Evolutionary conservation across 2,329 filamentous ascomycete genomes (phyloP).

Genomic region (Coniochaeta hoffmannii): DNA sequence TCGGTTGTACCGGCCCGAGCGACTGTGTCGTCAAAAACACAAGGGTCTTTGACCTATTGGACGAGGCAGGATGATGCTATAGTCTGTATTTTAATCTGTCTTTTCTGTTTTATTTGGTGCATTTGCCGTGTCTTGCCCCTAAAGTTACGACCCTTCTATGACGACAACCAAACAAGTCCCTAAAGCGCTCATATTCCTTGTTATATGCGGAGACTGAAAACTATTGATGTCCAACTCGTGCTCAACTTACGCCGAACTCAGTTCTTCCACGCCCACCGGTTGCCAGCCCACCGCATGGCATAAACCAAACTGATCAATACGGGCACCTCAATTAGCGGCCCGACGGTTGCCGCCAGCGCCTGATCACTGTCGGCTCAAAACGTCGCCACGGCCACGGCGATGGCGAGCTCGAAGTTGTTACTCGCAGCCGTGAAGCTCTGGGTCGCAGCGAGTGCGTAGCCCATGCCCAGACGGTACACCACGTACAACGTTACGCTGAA

Average conservation of each 20-base stretch:
- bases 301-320: conserved; percentile 74
- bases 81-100: background rate
- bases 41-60: conserved; percentile 22
- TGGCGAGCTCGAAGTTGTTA: conserved; percentile 90
- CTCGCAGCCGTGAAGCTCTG: conserved; percentile 86
- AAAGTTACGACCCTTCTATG: too few relatives aligned
- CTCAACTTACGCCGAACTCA: conserved; percentile 9
- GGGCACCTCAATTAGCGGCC: conserved; percentile 80
- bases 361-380: conserved; percentile 74
- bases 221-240: background rate
- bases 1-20: conserved; percentile 15
- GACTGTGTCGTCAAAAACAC: conserved; percentile 22
- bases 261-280: conserved; percentile 46
- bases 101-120: background rate
- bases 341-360: conserved; percentile 75
- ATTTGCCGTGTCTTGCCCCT: background rate
- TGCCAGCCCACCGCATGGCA: conserved; percentile 53
- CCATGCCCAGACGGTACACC: conserved; percentile 56
- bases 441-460: conserved; percentile 60
- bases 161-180: background rate
- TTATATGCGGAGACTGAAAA: too few relatives aligned
- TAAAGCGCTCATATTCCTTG: too few relatives aligned
- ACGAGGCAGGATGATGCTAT: conserved; percentile 11
- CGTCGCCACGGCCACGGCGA: conserved; percentile 77
- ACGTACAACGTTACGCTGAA: conserved; percentile 63